Percentiles rank a stretch among this genome's conserved stretches.
phyloP scores from a whole-genome alignment of 306 rosid species.

The Hylodesmum podocarpum region DNA sequence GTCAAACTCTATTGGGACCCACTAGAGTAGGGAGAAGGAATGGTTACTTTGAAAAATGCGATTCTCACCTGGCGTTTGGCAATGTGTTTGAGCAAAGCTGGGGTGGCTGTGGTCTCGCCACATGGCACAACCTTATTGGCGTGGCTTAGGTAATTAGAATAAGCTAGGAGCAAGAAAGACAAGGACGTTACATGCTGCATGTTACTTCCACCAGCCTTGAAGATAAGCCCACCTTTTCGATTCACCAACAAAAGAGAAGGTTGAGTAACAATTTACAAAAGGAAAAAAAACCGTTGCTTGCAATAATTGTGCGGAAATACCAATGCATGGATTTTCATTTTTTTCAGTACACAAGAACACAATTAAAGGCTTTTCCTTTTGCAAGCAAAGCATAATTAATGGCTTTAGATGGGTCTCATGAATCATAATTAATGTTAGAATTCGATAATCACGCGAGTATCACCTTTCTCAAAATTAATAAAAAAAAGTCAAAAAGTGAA shows the following conservation, averaged over 20 bases:
- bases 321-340: background rate
- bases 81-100: conserved; percentile 65
- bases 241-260: conserved; percentile 4
- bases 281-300: background rate
- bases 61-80: conserved; percentile 77
- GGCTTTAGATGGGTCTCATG: conserved; percentile 27
- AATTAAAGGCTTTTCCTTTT: conserved; percentile 30
- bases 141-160: conserved; percentile 91
- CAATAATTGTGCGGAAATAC: conserved; percentile 28
- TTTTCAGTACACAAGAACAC: conserved; percentile 15
- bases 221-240: conserved; percentile 79
- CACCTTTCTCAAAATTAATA: background rate
- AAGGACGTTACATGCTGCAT: conserved; percentile 98
- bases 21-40: background rate
- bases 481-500: background rate
- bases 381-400: conserved; percentile 35
- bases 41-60: background rate
- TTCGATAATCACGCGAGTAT: background rate
- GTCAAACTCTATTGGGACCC: background rate
- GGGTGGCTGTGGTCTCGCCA: conserved; percentile 69
- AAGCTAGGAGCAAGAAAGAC: conserved; percentile 77
- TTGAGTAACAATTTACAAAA: background rate
- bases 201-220: conserved; percentile 96
- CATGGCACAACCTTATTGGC: conserved; percentile 86
- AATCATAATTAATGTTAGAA: background rate